phyloP scores from a whole-genome alignment of 108 stramenopile genomes.

The Schizochytrium sp. region DNA sequence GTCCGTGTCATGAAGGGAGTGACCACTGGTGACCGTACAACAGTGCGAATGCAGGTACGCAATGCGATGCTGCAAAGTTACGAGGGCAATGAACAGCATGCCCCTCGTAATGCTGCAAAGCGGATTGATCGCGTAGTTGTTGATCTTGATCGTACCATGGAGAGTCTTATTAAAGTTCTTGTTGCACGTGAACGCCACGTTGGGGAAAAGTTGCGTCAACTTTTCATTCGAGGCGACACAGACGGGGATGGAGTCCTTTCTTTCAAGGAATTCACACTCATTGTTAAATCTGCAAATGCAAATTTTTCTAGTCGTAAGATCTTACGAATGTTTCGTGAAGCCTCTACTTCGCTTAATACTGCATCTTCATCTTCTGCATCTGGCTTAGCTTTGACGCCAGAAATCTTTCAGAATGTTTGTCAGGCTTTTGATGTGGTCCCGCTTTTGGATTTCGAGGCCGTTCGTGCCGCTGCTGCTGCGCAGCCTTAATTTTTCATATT shows the following conservation, averaged over 20 bases:
- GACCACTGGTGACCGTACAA: conserved; percentile 48
- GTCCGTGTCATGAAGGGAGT: conserved; percentile 32
- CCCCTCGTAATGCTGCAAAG: background rate
- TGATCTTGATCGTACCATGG: conserved; percentile 1
- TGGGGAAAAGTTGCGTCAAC: conserved; percentile 1
- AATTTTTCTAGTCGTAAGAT: background rate
- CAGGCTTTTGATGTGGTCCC: conserved; percentile 18
- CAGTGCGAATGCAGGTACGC: conserved; percentile 43
- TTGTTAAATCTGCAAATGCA: background rate
- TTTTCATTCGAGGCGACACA: conserved; percentile 41
- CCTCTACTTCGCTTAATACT: background rate
- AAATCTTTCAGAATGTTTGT: conserved; percentile 27
- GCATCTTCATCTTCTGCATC: background rate
- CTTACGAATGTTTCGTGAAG: conserved; percentile 34
- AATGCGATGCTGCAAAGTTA: background rate
- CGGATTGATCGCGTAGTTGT: conserved; percentile 8
- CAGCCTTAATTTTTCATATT: too few species aligned
- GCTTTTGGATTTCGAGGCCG: conserved; percentile 21
- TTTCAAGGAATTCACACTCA: conserved; percentile 5
- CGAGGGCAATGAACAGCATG: background rate
- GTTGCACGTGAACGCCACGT: background rate
- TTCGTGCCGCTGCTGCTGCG: background rate
- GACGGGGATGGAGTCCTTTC: conserved; percentile 39
- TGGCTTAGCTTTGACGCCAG: conserved; percentile 3
- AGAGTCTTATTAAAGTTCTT: conserved; percentile 42